Evolutionary conservation across 2,329 filamentous ascomycete species (phyloP).

Genomic region (Trichoderma endophyticum): DNA sequence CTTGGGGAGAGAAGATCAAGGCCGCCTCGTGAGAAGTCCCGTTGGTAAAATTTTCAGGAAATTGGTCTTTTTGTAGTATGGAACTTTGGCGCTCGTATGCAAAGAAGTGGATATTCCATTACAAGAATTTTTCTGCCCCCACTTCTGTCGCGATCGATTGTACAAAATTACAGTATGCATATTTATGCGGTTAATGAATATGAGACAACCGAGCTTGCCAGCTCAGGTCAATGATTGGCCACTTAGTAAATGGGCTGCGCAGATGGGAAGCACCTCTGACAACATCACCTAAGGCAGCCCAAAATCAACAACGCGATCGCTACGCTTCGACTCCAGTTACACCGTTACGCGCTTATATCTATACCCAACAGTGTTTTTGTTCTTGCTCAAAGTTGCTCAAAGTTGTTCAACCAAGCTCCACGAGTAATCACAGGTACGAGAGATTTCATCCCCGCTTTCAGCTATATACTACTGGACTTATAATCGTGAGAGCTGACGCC

Average conservation of each 20-base stretch:
- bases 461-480: background rate
- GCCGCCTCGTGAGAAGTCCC: background rate
- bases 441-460: background rate
- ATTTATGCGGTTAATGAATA: background rate
- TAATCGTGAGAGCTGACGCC: background rate
- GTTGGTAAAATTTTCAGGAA: background rate
- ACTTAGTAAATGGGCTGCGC: background rate
- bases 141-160: background rate
- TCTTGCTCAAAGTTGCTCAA: background rate
- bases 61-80: background rate
- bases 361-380: background rate
- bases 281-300: constrained; percentile 10
- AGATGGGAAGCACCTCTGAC: constrained; percentile 9
- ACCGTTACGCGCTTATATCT: background rate
- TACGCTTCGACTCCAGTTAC: background rate
- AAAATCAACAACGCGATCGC: constrained; percentile 13
- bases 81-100: background rate
- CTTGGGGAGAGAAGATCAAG: background rate
- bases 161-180: background rate
- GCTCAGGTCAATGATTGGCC: background rate
- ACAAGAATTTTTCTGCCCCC: constrained; percentile 11
- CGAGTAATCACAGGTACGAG: background rate
- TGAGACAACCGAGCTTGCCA: background rate
- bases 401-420: background rate
- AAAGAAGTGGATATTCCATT: constrained; percentile 7